Evolutionary conservation across 163 green algal genomes (phyloP).

Genomic region (Scenedesmus sp.): DNA sequence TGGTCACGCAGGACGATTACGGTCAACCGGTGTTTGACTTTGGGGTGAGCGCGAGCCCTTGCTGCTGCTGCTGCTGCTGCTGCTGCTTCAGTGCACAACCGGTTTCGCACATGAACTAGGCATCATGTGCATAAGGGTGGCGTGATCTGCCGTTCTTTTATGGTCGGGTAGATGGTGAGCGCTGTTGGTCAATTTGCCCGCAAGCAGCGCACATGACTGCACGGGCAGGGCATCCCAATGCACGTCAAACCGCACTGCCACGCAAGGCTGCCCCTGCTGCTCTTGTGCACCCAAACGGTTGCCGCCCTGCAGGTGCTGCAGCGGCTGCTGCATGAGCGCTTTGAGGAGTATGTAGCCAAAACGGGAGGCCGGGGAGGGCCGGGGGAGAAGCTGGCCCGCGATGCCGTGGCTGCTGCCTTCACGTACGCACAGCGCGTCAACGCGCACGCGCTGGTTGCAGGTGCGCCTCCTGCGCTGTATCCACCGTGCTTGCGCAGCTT

Average conservation of each 20-base stretch:
- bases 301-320: slow-evolving; percentile 42
- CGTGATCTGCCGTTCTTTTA: no score
- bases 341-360: slow-evolving; percentile 36
- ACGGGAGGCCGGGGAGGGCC: slow-evolving; percentile 30
- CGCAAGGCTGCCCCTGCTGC: no score
- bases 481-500: neutral
- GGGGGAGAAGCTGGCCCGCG: slow-evolving; percentile 13
- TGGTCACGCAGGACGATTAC: slow-evolving; percentile 42
- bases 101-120: no score
- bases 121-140: no score
- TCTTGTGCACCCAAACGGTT: neutral
- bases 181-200: no score
- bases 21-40: slow-evolving; percentile 53
- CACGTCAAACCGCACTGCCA: no score
- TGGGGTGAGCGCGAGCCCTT: neutral
- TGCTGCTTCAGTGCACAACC: no score
- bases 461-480: neutral
- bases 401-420: slow-evolving; percentile 63
- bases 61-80: neutral
- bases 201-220: no score
- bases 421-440: slow-evolving; percentile 78
- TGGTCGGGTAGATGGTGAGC: no score
- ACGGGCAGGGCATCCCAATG: no score
- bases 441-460: slow-evolving; percentile 64
- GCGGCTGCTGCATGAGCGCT: slow-evolving; percentile 50